Evolutionary conservation across 148 eudicot genomes (phyloP).

Genomic region (Nepenthes gracilis): DNA sequence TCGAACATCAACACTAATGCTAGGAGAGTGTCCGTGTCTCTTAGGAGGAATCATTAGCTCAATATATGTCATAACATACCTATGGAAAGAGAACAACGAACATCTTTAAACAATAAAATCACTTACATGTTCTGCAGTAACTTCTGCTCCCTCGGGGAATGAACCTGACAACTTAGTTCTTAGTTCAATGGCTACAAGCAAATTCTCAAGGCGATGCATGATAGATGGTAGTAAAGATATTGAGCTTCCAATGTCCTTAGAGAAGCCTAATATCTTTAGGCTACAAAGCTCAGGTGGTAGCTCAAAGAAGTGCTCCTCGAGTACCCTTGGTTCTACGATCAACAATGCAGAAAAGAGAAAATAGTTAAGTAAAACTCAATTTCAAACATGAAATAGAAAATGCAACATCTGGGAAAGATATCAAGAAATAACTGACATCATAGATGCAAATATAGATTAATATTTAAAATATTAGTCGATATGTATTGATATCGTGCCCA

Average conservation of each 20-base stretch:
- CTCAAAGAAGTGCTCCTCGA: slow-evolving; percentile 86
- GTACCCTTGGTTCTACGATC: slow-evolving; percentile 48
- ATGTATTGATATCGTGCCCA: no score
- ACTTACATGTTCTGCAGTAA: slow-evolving; percentile 56
- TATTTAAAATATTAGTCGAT: no score
- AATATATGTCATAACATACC: not conserved
- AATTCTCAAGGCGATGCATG: slow-evolving; percentile 83
- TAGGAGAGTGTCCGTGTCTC: no score
- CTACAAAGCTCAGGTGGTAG: slow-evolving; percentile 91
- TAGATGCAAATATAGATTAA: no score
- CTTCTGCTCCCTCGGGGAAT: slow-evolving; percentile 62
- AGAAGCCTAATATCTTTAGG: slow-evolving; percentile 72
- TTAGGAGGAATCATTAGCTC: no score
- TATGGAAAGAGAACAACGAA: not conserved
- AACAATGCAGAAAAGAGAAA: not conserved
- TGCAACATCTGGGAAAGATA: not conserved
- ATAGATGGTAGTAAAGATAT: slow-evolving; percentile 83
- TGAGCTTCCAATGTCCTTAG: slow-evolving; percentile 93
- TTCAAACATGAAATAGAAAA: not conserved
- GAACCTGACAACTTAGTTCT: slow-evolving; percentile 54
- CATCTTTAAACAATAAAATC: not conserved
- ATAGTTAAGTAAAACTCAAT: not conserved
- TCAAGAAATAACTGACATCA: no score
- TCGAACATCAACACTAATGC: no score
- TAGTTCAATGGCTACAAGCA: slow-evolving; percentile 86